Conservation (phyloP, 192 early-diverging fungal genomes). For the Thoreauomyces humboldtii region DNA sequence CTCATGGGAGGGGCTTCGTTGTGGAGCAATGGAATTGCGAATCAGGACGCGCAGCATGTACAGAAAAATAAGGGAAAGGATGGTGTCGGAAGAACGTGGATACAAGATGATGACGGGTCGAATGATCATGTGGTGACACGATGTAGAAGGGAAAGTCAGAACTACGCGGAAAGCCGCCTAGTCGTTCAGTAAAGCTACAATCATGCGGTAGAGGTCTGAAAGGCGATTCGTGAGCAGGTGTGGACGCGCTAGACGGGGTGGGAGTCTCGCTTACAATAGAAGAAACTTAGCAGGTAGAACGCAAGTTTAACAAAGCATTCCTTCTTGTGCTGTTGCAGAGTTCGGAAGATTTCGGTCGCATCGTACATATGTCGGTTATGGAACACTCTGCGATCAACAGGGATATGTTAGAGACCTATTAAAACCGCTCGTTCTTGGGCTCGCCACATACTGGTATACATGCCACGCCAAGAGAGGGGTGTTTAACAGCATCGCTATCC, state of each 20-base stretch:
- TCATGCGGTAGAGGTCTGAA: constrained; percentile 37
- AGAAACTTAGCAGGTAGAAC: constrained; percentile 94
- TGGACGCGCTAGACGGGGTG: no score
- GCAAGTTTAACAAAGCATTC: constrained; percentile 97
- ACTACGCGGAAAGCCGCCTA: no score
- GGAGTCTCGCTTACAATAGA: constrained; percentile 71
- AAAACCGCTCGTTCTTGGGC: not conserved
- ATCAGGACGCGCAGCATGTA: no score
- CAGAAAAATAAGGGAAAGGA: no score
- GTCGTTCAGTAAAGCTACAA: constrained; percentile 23
- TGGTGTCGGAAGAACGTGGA: no score
- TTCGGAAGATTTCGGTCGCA: constrained; percentile 97
- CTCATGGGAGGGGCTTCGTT: no score
- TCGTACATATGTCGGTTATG: constrained; percentile 91
- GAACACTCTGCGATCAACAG: constrained; percentile 56
- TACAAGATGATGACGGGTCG: no score
- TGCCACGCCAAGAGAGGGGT: constrained; percentile 84
- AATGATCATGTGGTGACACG: no score
- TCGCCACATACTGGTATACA: constrained; percentile 69
- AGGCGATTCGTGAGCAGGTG: no score
- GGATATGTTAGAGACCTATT: not conserved
- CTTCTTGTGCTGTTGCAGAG: constrained; percentile 86
- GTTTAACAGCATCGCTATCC: constrained; percentile 83
- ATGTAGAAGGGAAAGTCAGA: no score
- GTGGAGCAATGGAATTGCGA: no score